Evolutionary conservation across 306 rosid genomes (phyloP), one percentile per base, ranked within the genome.

Genomic region (Cicer yamashitae): DNA sequence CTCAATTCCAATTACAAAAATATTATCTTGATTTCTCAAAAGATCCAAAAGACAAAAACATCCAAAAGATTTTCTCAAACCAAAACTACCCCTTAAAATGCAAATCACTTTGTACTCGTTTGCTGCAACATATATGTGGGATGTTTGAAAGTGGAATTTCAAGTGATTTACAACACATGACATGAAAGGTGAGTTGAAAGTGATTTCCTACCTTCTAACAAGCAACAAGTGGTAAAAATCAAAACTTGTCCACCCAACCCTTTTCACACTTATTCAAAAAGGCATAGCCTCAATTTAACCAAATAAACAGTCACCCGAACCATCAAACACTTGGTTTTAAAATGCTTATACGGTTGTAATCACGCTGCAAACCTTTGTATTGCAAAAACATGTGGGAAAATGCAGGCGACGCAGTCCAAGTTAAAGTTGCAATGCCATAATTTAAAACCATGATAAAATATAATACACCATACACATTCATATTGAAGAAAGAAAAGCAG

Each of bases 51-150:
- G 34, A 30, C 34, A 30, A 30, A 30, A 30, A 30, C 34, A 30
- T 30, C 34, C 34, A 30, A 30, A 30, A 30, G 37, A 30, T 30
- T 30, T 30, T 30, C 37, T 30, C 25, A 52, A 10, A 22, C 63
- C 38, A 57, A 57, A 57, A 30, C 40, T 58, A 57, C 1, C 63
- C 40, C 25, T 52, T 52, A 7, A 10, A 67, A 67, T 11, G 58
- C 37, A 67, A 67, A 67, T 7, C 43, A 22, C 57, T 20, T 46
- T 67, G 72, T 41, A 20, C 40, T 67, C 6, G 57, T 7, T 67
- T 10, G 43, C 72, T 67, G 46, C 56, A 22, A 6, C 43, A 12
- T 67, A 22, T 20, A 66, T 20, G 18, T 45, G 56, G 1, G 17
- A 45, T 6, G 10, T 41, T 41, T 64, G 70, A 64, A 64, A 64